Conservation (phyloP, 345 rosid species). For the Trapa incisa region DNA sequence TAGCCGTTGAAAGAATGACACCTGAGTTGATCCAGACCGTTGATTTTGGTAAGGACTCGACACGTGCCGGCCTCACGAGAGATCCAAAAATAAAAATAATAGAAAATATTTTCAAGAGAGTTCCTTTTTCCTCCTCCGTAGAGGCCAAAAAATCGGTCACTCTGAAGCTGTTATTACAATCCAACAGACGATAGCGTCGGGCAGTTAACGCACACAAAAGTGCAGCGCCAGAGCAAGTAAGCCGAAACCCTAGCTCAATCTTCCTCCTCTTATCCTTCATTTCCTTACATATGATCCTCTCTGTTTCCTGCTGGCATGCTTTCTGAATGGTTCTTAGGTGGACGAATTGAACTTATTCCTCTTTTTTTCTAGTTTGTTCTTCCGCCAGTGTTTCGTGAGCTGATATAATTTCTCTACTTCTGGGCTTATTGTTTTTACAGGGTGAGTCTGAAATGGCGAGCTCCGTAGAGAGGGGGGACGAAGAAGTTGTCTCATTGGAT, state of each 20-base stretch:
- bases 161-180: not conserved
- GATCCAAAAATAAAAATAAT: not conserved
- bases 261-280: not conserved
- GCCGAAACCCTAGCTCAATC: not conserved
- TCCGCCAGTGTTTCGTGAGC: not conserved
- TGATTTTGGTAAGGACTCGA: conserved; percentile 6
- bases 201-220: not conserved
- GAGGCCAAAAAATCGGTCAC: not conserved
- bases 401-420: not conserved
- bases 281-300: not conserved
- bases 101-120: not conserved
- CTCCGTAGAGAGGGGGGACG: conserved; percentile 14
- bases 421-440: not conserved
- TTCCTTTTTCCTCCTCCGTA: not conserved
- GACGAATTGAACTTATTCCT: not conserved
- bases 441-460: conserved; percentile 19
- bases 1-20: not conserved
- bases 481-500: conserved; percentile 29
- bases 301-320: not conserved
- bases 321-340: not conserved
- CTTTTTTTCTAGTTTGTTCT: not conserved
- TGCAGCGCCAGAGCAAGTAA: conserved; percentile 4
- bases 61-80: conserved; percentile 9
- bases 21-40: conserved; percentile 16
- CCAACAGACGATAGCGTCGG: conserved; percentile 7